Conservation (phyloP, 768 basidiomycete species). For the Psilocybe tampanensis region DNA sequence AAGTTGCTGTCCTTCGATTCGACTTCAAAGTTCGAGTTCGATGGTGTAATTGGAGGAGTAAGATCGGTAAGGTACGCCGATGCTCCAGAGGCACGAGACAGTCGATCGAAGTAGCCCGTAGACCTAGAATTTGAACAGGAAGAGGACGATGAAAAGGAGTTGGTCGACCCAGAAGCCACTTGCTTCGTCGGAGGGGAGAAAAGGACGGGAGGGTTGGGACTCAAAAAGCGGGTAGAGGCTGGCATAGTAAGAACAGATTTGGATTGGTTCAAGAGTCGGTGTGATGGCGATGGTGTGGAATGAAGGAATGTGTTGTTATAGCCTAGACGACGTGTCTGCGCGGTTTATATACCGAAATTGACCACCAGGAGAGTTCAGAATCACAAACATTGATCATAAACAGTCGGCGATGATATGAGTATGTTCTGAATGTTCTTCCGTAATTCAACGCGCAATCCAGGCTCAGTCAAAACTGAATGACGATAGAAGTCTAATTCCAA, state of each 20-base stretch:
- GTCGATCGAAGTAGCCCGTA: slow-evolving; percentile 15
- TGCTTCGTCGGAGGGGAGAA: slow-evolving; percentile 19
- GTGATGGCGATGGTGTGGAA: neutral
- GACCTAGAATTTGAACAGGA: slow-evolving; percentile 15
- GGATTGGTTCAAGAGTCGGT: neutral
- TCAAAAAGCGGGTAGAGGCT: slow-evolving; percentile 3
- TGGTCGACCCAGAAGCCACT: slow-evolving; percentile 19
- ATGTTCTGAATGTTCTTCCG: too few relatives aligned
- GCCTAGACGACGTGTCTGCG: too few relatives aligned
- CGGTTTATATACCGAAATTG: too few relatives aligned
- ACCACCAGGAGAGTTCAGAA: too few relatives aligned
- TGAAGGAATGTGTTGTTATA: neutral
- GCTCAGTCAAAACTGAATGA: too few relatives aligned
- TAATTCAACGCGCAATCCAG: too few relatives aligned
- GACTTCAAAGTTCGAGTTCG: slow-evolving; percentile 8
- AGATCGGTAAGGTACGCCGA: slow-evolving; percentile 24
- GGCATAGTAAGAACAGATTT: neutral
- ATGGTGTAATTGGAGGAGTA: slow-evolving; percentile 23
- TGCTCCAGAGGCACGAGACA: slow-evolving; percentile 15
- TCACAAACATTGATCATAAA: too few relatives aligned
- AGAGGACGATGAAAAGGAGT: slow-evolving; percentile 16
- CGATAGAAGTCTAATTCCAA: too few relatives aligned
- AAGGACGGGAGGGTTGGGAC: slow-evolving; percentile 14
- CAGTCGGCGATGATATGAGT: too few relatives aligned
- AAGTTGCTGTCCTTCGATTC: neutral